Conservation (phyloP, 2,329 filamentous ascomycete genomes). For the Arthroderma sp. region DNA sequence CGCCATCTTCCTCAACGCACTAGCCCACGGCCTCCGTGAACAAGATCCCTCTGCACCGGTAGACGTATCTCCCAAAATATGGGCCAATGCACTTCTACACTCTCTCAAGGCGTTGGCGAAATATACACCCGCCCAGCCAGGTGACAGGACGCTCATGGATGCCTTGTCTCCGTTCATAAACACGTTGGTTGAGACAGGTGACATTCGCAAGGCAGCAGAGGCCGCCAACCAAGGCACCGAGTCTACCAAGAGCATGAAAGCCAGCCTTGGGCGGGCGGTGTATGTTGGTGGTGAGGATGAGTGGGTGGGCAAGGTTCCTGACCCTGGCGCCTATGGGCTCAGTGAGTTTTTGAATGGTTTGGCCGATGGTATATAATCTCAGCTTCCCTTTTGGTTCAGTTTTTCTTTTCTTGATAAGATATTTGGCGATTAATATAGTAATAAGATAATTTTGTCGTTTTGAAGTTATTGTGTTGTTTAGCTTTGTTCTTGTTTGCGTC, state of each 20-base stretch:
- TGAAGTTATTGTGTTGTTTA: background rate
- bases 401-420: background rate
- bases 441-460: background rate
- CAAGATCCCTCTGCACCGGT: conserved; percentile 38
- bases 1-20: conserved; percentile 81
- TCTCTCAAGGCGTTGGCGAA: conserved; percentile 59
- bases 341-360: conserved; percentile 72
- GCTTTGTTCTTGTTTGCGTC: background rate
- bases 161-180: conserved; percentile 80
- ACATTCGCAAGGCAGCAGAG: conserved; percentile 59
- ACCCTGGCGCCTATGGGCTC: conserved; percentile 67
- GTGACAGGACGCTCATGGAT: conserved; percentile 84
- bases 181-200: conserved; percentile 51
- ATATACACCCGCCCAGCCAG: conserved; percentile 81
- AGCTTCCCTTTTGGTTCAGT: background rate
- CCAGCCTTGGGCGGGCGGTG: conserved; percentile 70
- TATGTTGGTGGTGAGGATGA: conserved; percentile 58
- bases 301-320: conserved; percentile 60
- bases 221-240: conserved; percentile 66
- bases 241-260: conserved; percentile 81
- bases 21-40: conserved; percentile 55
- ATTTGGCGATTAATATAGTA: background rate
- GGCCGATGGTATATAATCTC: conserved; percentile 37
- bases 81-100: conserved; percentile 57
- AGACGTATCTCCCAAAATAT: conserved; percentile 40